Conservation (phyloP, 192 early-diverging fungal species). For the Backusella tuberculispora region DNA sequence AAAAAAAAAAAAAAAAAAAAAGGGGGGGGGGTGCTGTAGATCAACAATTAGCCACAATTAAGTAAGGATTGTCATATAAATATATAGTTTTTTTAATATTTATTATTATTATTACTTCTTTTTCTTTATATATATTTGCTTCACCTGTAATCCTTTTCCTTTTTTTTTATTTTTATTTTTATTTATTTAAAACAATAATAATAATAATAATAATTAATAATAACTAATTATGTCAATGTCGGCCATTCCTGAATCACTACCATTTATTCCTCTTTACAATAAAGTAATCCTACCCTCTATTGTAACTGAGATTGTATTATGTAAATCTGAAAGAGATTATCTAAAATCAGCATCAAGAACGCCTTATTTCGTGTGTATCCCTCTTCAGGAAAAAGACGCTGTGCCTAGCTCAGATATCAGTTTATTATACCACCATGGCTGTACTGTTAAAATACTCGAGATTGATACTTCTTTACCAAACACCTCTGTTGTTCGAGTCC, state of each 20-base stretch:
- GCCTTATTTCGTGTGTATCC: neutral
- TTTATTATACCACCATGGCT: constrained; percentile 52
- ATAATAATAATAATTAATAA: neutral
- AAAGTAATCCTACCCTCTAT: constrained; percentile 10
- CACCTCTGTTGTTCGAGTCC: constrained; percentile 59
- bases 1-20: neutral
- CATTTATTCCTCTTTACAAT: neutral
- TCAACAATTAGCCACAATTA: constrained; percentile 2
- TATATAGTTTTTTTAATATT: neutral
- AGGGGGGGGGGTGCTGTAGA: neutral
- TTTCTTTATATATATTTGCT: neutral
- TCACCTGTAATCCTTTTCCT: neutral
- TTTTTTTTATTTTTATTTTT: neutral
- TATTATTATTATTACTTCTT: neutral
- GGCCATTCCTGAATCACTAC: neutral
- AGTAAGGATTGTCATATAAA: constrained; percentile 1
- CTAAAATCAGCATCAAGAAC: neutral
- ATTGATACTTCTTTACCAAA: constrained; percentile 47
- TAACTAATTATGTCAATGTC: neutral
- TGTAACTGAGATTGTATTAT: neutral
- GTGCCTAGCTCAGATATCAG: neutral
- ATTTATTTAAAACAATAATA: neutral
- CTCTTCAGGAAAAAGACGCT: neutral
- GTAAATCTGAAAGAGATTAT: neutral
- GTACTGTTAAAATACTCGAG: constrained; percentile 53